These are phyloP conservation scores for Parastagonospora avenae DNA, from an alignment of 2,329 filamentous ascomycete species.

Conservation along the genomic window DNA sequence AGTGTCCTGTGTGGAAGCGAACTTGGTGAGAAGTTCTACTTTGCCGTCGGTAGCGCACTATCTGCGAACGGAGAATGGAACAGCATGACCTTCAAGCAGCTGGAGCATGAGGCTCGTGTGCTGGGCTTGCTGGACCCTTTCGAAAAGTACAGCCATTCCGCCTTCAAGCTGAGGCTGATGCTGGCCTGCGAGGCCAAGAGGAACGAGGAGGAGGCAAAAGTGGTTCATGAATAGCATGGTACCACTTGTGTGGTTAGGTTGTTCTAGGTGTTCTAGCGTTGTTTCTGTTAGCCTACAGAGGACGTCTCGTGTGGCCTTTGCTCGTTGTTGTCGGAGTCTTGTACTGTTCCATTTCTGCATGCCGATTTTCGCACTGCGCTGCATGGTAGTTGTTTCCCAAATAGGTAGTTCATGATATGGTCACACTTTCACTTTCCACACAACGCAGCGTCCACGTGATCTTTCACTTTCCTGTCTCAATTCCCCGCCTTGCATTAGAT, in stretches of 20 bases:
- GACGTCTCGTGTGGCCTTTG: too few species aligned
- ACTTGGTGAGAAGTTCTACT: slow-evolving; percentile 5
- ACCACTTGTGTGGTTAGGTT: too few species aligned
- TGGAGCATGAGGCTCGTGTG: slow-evolving; percentile 5
- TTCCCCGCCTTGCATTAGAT: too few species aligned
- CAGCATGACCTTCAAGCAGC: slow-evolving; percentile 7
- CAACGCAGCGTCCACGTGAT: too few species aligned
- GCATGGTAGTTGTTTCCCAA: too few species aligned
- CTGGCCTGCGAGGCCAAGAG: not conserved
- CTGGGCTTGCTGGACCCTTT: not conserved
- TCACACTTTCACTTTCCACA: too few species aligned
- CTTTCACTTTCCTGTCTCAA: too few species aligned
- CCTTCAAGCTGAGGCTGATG: not conserved
- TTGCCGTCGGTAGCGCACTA: not conserved
- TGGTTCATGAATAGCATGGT: too few species aligned
- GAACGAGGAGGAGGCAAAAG: not conserved
- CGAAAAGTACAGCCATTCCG: not conserved
- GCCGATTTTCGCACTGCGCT: too few species aligned
- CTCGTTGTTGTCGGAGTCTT: too few species aligned
- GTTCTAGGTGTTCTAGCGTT: not conserved
- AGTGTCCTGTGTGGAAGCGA: not conserved
- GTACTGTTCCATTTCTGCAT: too few species aligned
- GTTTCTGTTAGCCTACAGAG: slow-evolving; percentile 5
- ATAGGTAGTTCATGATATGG: too few species aligned
- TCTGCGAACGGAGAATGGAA: slow-evolving; percentile 1